phyloP scores from a whole-genome alignment of 2,329 filamentous ascomycete genomes.

The Sclerotinia trifoliorum region DNA sequence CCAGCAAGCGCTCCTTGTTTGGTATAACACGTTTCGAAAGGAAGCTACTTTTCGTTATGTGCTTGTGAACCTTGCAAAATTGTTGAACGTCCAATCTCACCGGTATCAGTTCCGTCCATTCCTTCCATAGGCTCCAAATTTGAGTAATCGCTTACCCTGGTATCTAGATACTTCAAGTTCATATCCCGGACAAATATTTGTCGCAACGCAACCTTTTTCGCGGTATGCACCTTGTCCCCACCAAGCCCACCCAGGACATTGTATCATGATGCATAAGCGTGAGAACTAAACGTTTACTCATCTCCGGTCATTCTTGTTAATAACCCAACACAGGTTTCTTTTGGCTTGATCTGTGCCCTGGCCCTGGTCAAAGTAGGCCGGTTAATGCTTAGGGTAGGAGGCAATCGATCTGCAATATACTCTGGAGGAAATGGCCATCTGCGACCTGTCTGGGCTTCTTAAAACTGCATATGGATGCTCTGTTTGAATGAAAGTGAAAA shows the following conservation, averaged over 20 bases:
- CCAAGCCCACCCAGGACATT: background rate
- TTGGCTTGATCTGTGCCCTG: background rate
- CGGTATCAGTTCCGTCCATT: background rate
- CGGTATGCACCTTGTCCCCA: slow-evolving; percentile 3
- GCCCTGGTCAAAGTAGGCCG: slow-evolving; percentile 7
- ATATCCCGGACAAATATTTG: background rate
- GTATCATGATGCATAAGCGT: slow-evolving; percentile 2
- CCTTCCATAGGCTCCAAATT: background rate
- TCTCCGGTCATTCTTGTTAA: background rate
- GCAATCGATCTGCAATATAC: background rate
- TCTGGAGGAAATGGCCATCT: slow-evolving; percentile 10
- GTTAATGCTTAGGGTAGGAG: slow-evolving; percentile 3
- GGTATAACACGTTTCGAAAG: slow-evolving; percentile 10
- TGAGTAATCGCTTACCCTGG: background rate
- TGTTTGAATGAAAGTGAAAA: slow-evolving; percentile 3
- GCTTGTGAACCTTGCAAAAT: background rate
- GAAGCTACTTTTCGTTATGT: background rate
- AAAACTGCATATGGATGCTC: background rate
- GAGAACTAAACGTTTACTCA: background rate
- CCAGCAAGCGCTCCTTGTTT: background rate
- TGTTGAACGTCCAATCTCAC: background rate
- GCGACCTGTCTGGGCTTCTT: background rate
- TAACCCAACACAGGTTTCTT: slow-evolving; percentile 4
- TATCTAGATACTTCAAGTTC: background rate
- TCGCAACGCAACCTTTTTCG: background rate